phyloP scores from a whole-genome alignment of 805 yeast genomes.

The Suhomyces tanzawaensis region DNA sequence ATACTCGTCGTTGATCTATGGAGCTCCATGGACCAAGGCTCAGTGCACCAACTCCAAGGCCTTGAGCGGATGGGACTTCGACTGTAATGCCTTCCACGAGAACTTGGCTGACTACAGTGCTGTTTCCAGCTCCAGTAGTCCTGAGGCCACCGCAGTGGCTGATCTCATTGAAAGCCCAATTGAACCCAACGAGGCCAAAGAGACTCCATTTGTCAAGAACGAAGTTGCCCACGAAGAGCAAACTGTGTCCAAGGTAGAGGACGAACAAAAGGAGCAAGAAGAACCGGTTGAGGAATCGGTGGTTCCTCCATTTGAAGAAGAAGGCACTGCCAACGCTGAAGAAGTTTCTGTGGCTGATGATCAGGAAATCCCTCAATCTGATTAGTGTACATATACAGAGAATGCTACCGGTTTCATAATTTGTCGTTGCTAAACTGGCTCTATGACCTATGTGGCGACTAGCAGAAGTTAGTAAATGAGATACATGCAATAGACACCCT shows the following conservation, averaged over 20 bases:
- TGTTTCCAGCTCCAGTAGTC: conserved; percentile 4
- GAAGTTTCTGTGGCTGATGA: conserved; percentile 1
- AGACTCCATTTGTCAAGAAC: conserved; percentile 17
- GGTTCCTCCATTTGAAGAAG: conserved; percentile 13
- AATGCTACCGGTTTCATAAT: too few relatives aligned
- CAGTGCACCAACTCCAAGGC: conserved; percentile 63
- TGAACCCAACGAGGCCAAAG: conserved; percentile 21
- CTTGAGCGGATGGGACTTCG: conserved; percentile 80
- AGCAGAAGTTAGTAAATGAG: too few relatives aligned
- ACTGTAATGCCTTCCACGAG: conserved; percentile 59
- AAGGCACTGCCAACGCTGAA: conserved; percentile 7
- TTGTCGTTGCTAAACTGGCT: too few relatives aligned
- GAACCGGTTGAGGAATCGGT: conserved; percentile 9
- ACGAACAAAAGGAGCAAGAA: conserved; percentile 6
- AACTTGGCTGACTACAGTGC: conserved; percentile 23
- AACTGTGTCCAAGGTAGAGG: conserved; percentile 1
- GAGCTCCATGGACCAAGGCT: conserved; percentile 70
- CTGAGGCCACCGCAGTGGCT: conserved; percentile 10
- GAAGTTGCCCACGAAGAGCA: conserved; percentile 6
- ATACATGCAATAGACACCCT: too few relatives aligned
- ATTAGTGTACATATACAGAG: conserved; percentile 5
- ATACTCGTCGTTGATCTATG: conserved; percentile 77
- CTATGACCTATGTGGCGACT: too few relatives aligned
- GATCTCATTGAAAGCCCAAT: conserved; percentile 12
- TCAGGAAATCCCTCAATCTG: conserved; percentile 9